Percentiles rank a stretch among this genome's conserved stretches.
phyloP scores from a whole-genome alignment of 2,329 filamentous ascomycete species.

The Diaporthe citriasiana region DNA sequence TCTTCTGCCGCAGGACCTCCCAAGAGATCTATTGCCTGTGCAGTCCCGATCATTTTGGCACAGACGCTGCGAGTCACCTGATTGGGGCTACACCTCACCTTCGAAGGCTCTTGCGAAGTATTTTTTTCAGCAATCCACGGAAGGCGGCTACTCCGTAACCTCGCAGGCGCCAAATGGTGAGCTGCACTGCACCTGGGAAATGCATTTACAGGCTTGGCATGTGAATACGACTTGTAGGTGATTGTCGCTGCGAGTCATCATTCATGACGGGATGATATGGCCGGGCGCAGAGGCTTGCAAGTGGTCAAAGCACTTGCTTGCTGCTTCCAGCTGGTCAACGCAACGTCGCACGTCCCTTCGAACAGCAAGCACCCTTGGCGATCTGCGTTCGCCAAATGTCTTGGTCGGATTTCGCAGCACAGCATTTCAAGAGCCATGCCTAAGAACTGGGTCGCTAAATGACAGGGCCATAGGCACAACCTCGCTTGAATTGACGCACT shows the following conservation, averaged over 20 bases:
- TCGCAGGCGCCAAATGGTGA: conserved; percentile 8
- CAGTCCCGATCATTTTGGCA: conserved; percentile 28
- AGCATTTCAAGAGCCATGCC: conserved; percentile 1
- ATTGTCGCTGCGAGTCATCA: conserved; percentile 31
- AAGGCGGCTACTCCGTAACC: conserved; percentile 3
- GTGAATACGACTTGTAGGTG: conserved; percentile 29
- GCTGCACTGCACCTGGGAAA: conserved; percentile 23
- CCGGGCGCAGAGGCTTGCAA: conserved; percentile 15
- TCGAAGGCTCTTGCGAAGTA: conserved; percentile 10
- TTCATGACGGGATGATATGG: conserved; percentile 10
- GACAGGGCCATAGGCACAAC: conserved; percentile 19
- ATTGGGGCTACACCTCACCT: conserved; percentile 13
- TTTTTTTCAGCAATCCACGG: conserved; percentile 7
- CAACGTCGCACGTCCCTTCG: conserved; percentile 29
- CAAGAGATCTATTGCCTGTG: conserved; percentile 22
- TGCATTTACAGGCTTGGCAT: conserved; percentile 9
- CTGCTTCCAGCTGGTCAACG: conserved; percentile 10
- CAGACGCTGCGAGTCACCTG: conserved; percentile 34
- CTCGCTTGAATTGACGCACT: conserved; percentile 17
- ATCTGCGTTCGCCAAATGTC: conserved; percentile 26
- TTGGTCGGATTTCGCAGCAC: not conserved
- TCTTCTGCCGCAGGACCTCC: conserved; percentile 25
- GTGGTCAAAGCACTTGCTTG: conserved; percentile 24
- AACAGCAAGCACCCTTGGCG: conserved; percentile 35
- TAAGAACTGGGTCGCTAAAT: conserved; percentile 6